Percentiles rank a stretch among this genome's conserved stretches.
These are phyloP conservation scores for Rugonectria rugulosa DNA, from an alignment of 2,329 filamentous ascomycete genomes.

Conservation along the genomic window DNA sequence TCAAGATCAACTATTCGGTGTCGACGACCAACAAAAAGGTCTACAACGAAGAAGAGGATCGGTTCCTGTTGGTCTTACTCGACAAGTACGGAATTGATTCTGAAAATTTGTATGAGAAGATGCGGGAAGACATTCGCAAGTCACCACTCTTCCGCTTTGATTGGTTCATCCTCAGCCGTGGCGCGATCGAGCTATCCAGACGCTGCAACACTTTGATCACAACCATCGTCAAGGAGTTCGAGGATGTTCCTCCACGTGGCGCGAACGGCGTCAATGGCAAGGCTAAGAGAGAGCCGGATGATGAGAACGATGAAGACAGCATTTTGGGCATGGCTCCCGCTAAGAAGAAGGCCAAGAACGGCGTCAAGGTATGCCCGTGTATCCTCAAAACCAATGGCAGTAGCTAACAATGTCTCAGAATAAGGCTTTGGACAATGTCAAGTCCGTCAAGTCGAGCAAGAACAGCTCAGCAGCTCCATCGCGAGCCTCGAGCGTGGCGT, in stretches of 20 bases:
- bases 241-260: constrained; percentile 66
- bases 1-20: constrained; percentile 99
- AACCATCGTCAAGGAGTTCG: constrained; percentile 94
- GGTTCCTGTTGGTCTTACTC: constrained; percentile 91
- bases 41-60: constrained; percentile 97
- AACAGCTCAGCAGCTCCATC: constrained; percentile 79
- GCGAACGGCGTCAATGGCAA: constrained; percentile 70
- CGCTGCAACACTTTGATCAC: constrained; percentile 94
- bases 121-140: constrained; percentile 96
- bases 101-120: constrained; percentile 88
- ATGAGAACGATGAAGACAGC: constrained; percentile 85
- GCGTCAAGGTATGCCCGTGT: constrained; percentile 72
- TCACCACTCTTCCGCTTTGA: constrained; percentile 96
- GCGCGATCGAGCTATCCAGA: constrained; percentile 88
- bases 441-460: constrained; percentile 83
- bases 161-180: constrained; percentile 98
- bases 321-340: constrained; percentile 82
- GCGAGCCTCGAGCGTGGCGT: constrained; percentile 86
- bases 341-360: constrained; percentile 94
- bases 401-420: constrained; percentile 65
- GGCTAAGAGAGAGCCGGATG: constrained; percentile 77
- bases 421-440: constrained; percentile 90
- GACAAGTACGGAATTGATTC: constrained; percentile 93
- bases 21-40: constrained; percentile 99
- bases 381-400: neutral